Evolutionary conservation across 2,329 filamentous ascomycete species (phyloP), one percentile per base, ranked within the genome.

Genomic region (Magnaporthiopsis incrustans): DNA sequence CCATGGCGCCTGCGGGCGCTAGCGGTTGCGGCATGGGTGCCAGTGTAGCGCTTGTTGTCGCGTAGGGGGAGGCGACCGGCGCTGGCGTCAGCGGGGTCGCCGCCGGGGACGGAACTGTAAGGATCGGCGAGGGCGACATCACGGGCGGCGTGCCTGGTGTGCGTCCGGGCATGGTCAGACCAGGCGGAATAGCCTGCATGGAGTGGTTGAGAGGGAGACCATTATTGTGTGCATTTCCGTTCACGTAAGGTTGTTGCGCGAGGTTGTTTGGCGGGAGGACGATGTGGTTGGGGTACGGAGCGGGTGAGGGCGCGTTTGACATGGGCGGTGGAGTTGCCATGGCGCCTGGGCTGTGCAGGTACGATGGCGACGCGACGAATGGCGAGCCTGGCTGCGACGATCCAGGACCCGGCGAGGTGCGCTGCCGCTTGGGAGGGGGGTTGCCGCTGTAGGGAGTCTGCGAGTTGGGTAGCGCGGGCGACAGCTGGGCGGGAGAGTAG

Each of bases 271-370:
- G 82, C 50, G 83, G 44, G 26, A 53, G 26, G 11, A 44, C 25
- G 60, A 53, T 62, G 81, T 61, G 82, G 82, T 65, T 85, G 87
- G 35, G 84, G 82, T 68, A 86, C 86, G 67, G 87, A 88, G 75
- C 85, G 90, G 63, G 81, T 63, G 63, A 25, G 61, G 33, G 26
- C 50, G 60, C 8, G 66, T 14, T 11, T 25, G 12, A n/a, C 18
- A 4, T 59, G 33, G 14, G 60, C 65, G 25, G 65, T 64, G n/a
- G 69, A 58, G 70, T 65, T 25, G 66, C 60, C 8, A 68, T 44
- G 5, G 69, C 30, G 0, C 65, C 32, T 50, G 65, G 66, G 30
- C 69, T 65, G 11, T 71, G 71, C n/a, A 68, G 68, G 64, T 73
- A 71, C n/a, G 69, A 71, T 25, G 72, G 69, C 7, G 66, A 70